Base-by-base conservation (phyloP, 208 protist species). In the Leishmania turanica region DNA sequence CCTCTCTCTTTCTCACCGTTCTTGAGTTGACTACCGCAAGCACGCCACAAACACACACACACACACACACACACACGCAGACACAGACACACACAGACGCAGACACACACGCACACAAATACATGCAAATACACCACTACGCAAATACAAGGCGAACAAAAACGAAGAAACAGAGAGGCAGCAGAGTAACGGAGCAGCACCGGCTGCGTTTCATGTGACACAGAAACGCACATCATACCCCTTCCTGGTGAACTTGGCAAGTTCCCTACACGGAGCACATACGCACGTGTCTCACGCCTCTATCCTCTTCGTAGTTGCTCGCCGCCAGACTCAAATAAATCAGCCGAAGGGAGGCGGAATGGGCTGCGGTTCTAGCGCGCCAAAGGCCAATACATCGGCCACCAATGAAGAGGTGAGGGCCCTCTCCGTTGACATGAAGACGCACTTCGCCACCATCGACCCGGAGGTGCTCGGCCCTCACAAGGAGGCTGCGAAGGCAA, bases 401-500 rank as follows among this genome's bases (percentile, higher is more conserved):
- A 42, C 60, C 17, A 80, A 17, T 74, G 37, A 34, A 13, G 79
- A 79, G 13, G 80, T 77, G 60, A 75, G 76, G 71, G 70, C 76
- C 34, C 64, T 71, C 6, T 62, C 79, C 19, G 21, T 53, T 47
- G 37, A 82, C 72, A 70, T 82, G 76, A 81, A 81, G 71, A 85
- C 76, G 42, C 70, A 76, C 71, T 84, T 82, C 71, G 84, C 74
- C 62, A 73, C 47, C 80, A 54, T 83, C 3, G 72, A 83, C 64
- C 3, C 51, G 3, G 80, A 77, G 24, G 71, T 79, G 58, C 76
- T 87, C 9, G 84, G 84, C 71, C 70, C 78, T 53, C 58, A 81
- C 76, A 81, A 78, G 76, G 80, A 87, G n/a, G 62, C 80, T 42
- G 77, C 84, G 24, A 51, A 37, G 68, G 77, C 72, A n/a, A 58